Conservation (phyloP, 768 basidiomycete species). For the Pholiota microspora region DNA sequence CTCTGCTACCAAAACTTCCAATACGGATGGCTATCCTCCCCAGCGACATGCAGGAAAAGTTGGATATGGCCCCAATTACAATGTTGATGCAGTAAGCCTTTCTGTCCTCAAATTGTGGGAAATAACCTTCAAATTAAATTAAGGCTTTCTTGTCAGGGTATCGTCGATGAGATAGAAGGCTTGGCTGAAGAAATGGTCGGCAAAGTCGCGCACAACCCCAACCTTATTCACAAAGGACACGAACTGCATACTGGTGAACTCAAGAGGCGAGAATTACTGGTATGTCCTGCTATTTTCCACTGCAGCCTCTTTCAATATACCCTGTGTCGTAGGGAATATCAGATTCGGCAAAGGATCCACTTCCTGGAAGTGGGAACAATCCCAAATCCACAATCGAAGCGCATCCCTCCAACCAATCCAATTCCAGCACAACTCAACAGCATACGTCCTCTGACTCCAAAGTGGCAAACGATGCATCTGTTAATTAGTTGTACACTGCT, state of each 20-base stretch:
- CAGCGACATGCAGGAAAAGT: conserved; percentile 39
- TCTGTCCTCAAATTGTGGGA: background rate
- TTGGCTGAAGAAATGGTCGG: conserved; percentile 33
- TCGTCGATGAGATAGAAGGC: conserved; percentile 31
- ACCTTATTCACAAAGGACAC: conserved; percentile 24
- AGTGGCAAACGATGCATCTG: too few relatives aligned
- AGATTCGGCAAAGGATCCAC: background rate
- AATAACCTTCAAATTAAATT: background rate
- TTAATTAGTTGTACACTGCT: too few relatives aligned
- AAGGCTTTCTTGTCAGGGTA: conserved; percentile 15
- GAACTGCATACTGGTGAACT: conserved; percentile 30
- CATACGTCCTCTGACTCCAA: too few relatives aligned
- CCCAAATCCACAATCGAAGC: too few relatives aligned
- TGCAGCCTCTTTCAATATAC: background rate
- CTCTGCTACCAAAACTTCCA: background rate
- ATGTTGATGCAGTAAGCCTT: conserved; percentile 25
- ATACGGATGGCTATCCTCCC: conserved; percentile 27
- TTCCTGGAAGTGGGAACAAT: too few relatives aligned
- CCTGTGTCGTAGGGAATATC: background rate
- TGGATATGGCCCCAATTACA: conserved; percentile 35
- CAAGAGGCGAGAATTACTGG: conserved; percentile 27
- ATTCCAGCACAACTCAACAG: too few relatives aligned
- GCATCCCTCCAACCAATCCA: too few relatives aligned
- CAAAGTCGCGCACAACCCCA: conserved; percentile 28
- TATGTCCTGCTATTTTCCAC: conserved; percentile 12